These are phyloP conservation scores for Penicillium sumatraense DNA, from an alignment of 2,329 filamentous ascomycete genomes.

Conservation along the genomic window DNA sequence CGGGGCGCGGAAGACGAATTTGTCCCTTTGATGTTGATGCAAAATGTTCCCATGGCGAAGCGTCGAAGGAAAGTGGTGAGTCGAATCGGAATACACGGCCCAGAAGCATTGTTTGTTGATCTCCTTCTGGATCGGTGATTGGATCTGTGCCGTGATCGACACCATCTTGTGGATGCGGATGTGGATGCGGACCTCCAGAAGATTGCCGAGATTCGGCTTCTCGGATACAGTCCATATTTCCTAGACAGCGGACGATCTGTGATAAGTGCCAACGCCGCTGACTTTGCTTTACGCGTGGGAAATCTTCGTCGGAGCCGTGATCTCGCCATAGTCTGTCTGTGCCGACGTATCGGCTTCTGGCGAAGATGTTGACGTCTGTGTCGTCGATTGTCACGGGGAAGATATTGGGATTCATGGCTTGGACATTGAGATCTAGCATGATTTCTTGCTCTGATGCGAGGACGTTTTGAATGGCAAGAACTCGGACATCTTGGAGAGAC, in stretches of 20 bases:
- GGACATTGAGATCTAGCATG: constrained; percentile 88
- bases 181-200: too few relatives aligned
- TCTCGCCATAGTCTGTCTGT: constrained; percentile 52
- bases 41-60: constrained; percentile 80
- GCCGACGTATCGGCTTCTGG: constrained; percentile 89
- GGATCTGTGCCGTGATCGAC: constrained; percentile 65
- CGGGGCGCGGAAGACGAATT: constrained; percentile 79
- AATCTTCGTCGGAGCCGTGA: constrained; percentile 25
- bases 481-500: constrained; percentile 76
- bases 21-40: constrained; percentile 77
- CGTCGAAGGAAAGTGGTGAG: constrained; percentile 85
- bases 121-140: constrained; percentile 58
- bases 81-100: constrained; percentile 87
- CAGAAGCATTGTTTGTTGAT: constrained; percentile 84
- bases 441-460: constrained; percentile 92
- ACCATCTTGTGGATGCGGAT: constrained; percentile 31
- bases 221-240: constrained; percentile 22
- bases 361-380: constrained; percentile 90
- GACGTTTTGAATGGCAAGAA: constrained; percentile 84
- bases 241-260: constrained; percentile 32
- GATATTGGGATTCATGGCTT: constrained; percentile 89
- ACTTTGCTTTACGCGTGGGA: constrained; percentile 40
- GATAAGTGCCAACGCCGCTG: constrained; percentile 38
- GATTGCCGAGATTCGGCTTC: constrained; percentile 20
- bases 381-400: constrained; percentile 84